These are phyloP conservation scores for Purshia tridentata DNA, from an alignment of 306 rosid species.

Conservation along the genomic window DNA sequence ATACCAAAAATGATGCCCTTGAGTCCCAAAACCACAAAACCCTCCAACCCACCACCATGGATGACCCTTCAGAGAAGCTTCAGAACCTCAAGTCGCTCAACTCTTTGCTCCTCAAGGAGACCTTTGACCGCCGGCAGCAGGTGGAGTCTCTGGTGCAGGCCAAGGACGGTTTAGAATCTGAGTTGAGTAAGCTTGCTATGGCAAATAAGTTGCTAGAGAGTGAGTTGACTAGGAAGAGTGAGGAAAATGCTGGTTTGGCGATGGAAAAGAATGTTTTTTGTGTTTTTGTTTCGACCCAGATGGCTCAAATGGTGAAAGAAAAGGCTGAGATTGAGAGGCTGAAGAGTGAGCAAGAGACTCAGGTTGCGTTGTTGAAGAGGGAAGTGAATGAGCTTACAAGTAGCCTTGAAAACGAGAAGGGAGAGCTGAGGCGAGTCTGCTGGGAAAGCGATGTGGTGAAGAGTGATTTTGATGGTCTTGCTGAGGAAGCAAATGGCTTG, in stretches of 20 bases:
- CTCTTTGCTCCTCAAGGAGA: conserved; percentile 55
- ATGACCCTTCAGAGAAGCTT: conserved; percentile 46
- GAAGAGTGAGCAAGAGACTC: conserved; percentile 26
- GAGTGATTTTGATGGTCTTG: conserved; percentile 12
- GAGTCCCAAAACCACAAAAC: conserved; percentile 1
- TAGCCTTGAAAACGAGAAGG: conserved; percentile 39
- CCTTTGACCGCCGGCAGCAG: conserved; percentile 45
- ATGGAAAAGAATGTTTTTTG: conserved; percentile 39
- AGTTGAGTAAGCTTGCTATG: conserved; percentile 20
- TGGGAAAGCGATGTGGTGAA: conserved; percentile 49
- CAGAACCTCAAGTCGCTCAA: conserved; percentile 69
- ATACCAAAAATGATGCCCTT: conserved; percentile 21
- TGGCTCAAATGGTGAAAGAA: conserved; percentile 39
- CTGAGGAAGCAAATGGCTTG: conserved; percentile 34
- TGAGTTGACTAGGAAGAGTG: conserved; percentile 23
- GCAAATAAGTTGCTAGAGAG: conserved; percentile 35
- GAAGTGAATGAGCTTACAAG: conserved; percentile 21
- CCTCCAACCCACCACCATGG: conserved; percentile 30
- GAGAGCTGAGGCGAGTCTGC: conserved; percentile 21
- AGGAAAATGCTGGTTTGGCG: conserved; percentile 30
- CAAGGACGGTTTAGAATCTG: conserved; percentile 37
- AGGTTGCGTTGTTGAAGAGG: conserved; percentile 38
- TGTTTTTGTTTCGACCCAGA: conserved; percentile 37
- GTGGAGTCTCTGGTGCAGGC: conserved; percentile 35
- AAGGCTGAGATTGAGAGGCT: conserved; percentile 32